Conservation (phyloP, 2,329 filamentous ascomycete species). For the Fusarium coffeatum region DNA sequence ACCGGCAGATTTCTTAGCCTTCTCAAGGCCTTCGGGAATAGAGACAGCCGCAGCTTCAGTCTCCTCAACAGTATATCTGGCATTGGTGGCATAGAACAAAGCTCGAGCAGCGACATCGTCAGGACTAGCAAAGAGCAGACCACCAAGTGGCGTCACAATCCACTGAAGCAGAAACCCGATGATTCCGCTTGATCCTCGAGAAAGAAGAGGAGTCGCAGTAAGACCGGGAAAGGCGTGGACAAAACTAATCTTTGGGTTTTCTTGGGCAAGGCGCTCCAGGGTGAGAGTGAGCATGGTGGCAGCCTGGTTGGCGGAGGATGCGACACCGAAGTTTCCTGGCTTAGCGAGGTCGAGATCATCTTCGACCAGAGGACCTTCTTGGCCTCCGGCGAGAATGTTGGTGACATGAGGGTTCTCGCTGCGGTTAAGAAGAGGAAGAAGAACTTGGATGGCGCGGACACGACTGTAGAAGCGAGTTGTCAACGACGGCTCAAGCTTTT, state of each 20-base stretch:
- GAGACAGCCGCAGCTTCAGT: background rate
- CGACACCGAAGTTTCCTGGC: constrained; percentile 50
- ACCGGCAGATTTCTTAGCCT: background rate
- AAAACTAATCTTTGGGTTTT: constrained; percentile 55
- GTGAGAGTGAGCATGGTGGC: constrained; percentile 62
- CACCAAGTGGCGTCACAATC: constrained; percentile 28
- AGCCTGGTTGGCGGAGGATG: constrained; percentile 57
- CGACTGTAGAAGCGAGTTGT: constrained; percentile 69
- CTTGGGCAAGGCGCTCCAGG: constrained; percentile 59
- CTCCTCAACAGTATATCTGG: constrained; percentile 28
- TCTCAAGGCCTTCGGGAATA: background rate
- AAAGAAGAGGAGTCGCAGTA: constrained; percentile 38
- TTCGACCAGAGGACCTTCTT: constrained; percentile 59
- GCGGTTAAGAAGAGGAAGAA: constrained; percentile 64
- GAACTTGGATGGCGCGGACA: constrained; percentile 65
- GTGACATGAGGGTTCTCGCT: constrained; percentile 59
- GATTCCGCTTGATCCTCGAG: constrained; percentile 39
- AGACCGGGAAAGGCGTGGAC: constrained; percentile 52
- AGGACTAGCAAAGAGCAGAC: constrained; percentile 20
- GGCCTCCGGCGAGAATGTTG: constrained; percentile 61
- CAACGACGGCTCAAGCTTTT: constrained; percentile 65
- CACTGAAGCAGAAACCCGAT: constrained; percentile 23
- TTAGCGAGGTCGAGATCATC: constrained; percentile 59
- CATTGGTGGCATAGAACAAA: constrained; percentile 42
- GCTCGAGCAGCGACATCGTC: constrained; percentile 39